Conservation (phyloP, 2,329 filamentous ascomycete species). For the Aureobasidium sp. region DNA sequence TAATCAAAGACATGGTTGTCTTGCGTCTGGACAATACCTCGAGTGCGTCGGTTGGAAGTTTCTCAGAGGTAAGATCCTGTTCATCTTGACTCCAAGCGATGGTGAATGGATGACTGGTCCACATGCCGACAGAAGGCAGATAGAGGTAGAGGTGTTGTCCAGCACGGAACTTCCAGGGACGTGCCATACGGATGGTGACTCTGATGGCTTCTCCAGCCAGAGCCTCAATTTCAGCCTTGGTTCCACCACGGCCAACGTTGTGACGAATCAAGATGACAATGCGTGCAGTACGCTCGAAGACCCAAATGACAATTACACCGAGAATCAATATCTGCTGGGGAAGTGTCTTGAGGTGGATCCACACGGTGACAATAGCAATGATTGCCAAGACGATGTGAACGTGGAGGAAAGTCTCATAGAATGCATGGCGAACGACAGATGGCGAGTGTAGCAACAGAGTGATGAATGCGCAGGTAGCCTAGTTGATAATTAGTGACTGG, state of each 20-base stretch:
- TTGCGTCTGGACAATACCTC: slow-evolving; percentile 43
- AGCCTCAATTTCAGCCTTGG: slow-evolving; percentile 61
- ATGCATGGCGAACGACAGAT: slow-evolving; percentile 64
- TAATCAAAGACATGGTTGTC: slow-evolving; percentile 64
- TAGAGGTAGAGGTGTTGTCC: slow-evolving; percentile 76
- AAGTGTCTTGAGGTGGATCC: slow-evolving; percentile 52
- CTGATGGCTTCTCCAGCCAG: slow-evolving; percentile 67
- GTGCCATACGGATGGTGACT: slow-evolving; percentile 63
- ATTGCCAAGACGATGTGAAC: slow-evolving; percentile 59
- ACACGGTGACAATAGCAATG: slow-evolving; percentile 53
- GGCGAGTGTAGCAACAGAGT: slow-evolving; percentile 59
- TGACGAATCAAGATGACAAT: slow-evolving; percentile 52
- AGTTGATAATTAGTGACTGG: slow-evolving; percentile 7
- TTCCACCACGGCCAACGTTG: slow-evolving; percentile 59
- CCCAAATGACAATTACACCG: slow-evolving; percentile 58
- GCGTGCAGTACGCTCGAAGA: slow-evolving; percentile 52
- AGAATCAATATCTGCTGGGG: slow-evolving; percentile 53
- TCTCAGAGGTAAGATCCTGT: slow-evolving; percentile 31
- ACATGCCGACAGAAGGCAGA: slow-evolving; percentile 61
- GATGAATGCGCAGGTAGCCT: slow-evolving; percentile 53
- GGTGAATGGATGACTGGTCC: slow-evolving; percentile 73
- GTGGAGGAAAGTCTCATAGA: slow-evolving; percentile 70
- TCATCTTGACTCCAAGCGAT: slow-evolving; percentile 67
- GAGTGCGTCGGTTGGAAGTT: slow-evolving; percentile 40
- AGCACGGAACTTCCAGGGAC: slow-evolving; percentile 66